Percentiles rank a stretch among this genome's conserved stretches.
Conservation (phyloP, 2,329 filamentous ascomycete species). For the Cladophialophora yegresii region DNA sequence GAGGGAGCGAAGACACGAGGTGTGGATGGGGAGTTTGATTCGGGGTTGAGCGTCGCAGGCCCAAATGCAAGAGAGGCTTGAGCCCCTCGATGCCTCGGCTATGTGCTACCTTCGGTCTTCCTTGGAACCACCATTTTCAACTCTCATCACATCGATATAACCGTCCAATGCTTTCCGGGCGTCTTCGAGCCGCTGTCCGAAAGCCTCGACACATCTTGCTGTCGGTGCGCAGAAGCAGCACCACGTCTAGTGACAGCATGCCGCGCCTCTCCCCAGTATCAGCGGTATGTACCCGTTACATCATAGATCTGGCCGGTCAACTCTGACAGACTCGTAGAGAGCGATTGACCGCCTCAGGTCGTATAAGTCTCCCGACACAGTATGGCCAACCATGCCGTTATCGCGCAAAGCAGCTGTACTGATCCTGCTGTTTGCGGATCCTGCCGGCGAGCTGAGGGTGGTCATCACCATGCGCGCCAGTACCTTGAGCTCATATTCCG, state of each 20-base stretch:
- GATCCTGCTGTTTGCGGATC: conserved; percentile 83
- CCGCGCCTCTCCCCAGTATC: conserved; percentile 30
- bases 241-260: conserved; percentile 29
- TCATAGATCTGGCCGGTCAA: neutral
- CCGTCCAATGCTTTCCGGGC: conserved; percentile 18
- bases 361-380: conserved; percentile 60
- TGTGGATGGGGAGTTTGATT: neutral
- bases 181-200: conserved; percentile 5
- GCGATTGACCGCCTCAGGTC: conserved; percentile 59
- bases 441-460: conserved; percentile 71
- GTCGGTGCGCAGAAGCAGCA: conserved; percentile 13
- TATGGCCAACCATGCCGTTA: conserved; percentile 59
- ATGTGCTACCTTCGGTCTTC: neutral
- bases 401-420: conserved; percentile 80
- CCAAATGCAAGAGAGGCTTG: neutral
- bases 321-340: conserved; percentile 40
- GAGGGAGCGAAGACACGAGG: neutral
- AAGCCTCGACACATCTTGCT: conserved; percentile 1
- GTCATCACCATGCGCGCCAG: conserved; percentile 64
- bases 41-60: neutral
- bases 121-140: neutral
- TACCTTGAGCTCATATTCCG: conserved; percentile 66
- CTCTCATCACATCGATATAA: neutral
- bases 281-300: conserved; percentile 22
- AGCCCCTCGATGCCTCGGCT: conserved; percentile 10